These are phyloP conservation scores for Massospora cicadina DNA, from an alignment of 371 early-diverging fungal genomes.

Conservation along the genomic window DNA sequence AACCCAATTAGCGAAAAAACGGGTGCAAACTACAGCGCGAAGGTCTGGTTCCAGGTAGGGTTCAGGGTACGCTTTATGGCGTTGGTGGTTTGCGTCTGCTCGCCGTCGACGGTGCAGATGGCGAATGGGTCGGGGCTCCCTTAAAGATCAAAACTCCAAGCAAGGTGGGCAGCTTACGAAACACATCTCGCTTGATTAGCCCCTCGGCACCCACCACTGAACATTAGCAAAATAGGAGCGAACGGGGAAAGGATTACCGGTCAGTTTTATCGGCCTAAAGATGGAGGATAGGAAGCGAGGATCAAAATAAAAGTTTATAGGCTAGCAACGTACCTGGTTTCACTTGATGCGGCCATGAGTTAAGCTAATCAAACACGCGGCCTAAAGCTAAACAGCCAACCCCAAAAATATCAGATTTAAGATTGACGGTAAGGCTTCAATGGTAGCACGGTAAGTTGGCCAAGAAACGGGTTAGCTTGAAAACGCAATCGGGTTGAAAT, in stretches of 20 bases:
- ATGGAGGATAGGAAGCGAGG: neutral
- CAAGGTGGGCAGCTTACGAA: constrained; percentile 35
- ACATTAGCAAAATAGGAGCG: neutral
- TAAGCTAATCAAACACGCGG: no score
- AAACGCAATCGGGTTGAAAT: no score
- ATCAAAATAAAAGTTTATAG: neutral
- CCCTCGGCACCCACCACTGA: constrained; percentile 83
- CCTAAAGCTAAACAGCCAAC: no score
- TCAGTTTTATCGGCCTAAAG: constrained; percentile 8
- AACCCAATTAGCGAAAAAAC: constrained; percentile 6
- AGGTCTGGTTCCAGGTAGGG: constrained; percentile 69
- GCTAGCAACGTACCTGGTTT: neutral
- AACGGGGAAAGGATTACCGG: constrained; percentile 1
- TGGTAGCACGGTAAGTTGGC: no score
- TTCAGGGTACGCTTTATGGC: constrained; percentile 57
- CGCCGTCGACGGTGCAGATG: constrained; percentile 77
- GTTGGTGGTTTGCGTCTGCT: constrained; percentile 61
- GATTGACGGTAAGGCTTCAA: no score
- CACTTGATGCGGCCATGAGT: neutral
- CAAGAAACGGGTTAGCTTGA: no score
- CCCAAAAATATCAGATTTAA: no score
- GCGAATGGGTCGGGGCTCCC: constrained; percentile 68
- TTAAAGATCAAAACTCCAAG: constrained; percentile 11
- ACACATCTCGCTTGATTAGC: constrained; percentile 74
- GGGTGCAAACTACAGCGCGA: constrained; percentile 26